These are phyloP conservation scores for Eutrema heterophyllum DNA, from an alignment of 345 rosid genomes.

Conservation along the genomic window DNA sequence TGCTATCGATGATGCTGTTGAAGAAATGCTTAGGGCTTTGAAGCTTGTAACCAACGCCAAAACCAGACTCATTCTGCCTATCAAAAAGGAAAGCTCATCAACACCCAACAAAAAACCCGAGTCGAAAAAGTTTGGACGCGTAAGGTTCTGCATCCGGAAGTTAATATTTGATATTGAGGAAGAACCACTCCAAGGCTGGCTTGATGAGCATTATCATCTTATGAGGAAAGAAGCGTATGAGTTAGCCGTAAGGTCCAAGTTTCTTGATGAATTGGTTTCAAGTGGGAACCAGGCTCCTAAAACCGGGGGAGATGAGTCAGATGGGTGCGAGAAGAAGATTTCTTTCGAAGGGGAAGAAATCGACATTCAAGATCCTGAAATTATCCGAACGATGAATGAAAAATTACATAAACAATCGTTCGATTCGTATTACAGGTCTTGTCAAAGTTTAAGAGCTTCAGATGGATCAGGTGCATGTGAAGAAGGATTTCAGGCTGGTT, in stretches of 20 bases:
- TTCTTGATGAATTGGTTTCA: constrained; percentile 61
- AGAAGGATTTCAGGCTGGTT: constrained; percentile 87
- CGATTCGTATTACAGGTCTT: constrained; percentile 71
- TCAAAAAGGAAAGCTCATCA: constrained; percentile 54
- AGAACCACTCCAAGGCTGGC: constrained; percentile 98
- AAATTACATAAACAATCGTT: constrained; percentile 60
- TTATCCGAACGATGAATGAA: constrained; percentile 50
- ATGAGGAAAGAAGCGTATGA: constrained; percentile 81
- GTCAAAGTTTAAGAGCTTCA: constrained; percentile 56
- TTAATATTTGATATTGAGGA: constrained; percentile 86
- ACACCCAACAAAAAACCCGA: constrained; percentile 62
- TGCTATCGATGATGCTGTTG: constrained; percentile 90
- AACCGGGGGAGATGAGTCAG: constrained; percentile 43
- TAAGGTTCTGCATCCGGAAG: constrained; percentile 68
- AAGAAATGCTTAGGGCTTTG: constrained; percentile 87
- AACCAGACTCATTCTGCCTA: constrained; percentile 49
- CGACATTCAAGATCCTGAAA: constrained; percentile 52
- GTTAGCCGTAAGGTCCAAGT: constrained; percentile 74
- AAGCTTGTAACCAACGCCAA: constrained; percentile 75
- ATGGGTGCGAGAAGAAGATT: constrained; percentile 38
- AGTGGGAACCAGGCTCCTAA: constrained; percentile 38
- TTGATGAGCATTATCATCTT: constrained; percentile 82
- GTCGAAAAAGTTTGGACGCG: constrained; percentile 54
- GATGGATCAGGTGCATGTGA: constrained; percentile 87
- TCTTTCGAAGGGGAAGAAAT: constrained; percentile 54